These are phyloP conservation scores for Alternaria conjuncta DNA, from an alignment of 2,329 filamentous ascomycete genomes.

Conservation along the genomic window DNA sequence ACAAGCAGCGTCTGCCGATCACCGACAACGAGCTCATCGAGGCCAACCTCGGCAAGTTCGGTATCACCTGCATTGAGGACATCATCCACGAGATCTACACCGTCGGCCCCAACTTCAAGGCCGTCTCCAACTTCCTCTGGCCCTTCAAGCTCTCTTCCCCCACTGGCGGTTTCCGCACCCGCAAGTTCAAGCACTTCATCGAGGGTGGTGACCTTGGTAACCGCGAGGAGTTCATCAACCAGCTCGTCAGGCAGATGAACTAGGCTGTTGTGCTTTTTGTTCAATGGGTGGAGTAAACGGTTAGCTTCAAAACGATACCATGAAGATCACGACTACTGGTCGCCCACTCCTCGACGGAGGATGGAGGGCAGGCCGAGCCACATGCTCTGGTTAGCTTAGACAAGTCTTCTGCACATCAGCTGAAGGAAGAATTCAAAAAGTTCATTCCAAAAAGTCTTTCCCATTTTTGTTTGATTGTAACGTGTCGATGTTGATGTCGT, in stretches of 20 bases:
- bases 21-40: constrained; percentile 99
- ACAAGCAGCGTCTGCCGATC: constrained; percentile 96
- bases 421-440: constrained; percentile 30
- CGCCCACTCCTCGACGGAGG: constrained; percentile 24
- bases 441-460: constrained; percentile 10
- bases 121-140: constrained; percentile 99
- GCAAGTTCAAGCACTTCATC: constrained; percentile 99
- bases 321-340: constrained; percentile 31
- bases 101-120: constrained; percentile 98
- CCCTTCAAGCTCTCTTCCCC: constrained; percentile 99
- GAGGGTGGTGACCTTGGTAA: constrained; percentile 99
- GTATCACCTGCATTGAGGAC: constrained; percentile 98
- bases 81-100: constrained; percentile 98
- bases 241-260: constrained; percentile 98
- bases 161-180: constrained; percentile 90
- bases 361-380: constrained; percentile 39
- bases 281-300: constrained; percentile 36
- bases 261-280: constrained; percentile 57
- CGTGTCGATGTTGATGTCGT: not conserved
- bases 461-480: not conserved
- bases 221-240: constrained; percentile 98
- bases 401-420: constrained; percentile 33
- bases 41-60: constrained; percentile 91
- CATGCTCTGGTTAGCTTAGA: constrained; percentile 39
- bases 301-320: constrained; percentile 37